Evolutionary conservation across 805 yeast genomes (phyloP).

Genomic region (Tetrapisispora fleetii): DNA sequence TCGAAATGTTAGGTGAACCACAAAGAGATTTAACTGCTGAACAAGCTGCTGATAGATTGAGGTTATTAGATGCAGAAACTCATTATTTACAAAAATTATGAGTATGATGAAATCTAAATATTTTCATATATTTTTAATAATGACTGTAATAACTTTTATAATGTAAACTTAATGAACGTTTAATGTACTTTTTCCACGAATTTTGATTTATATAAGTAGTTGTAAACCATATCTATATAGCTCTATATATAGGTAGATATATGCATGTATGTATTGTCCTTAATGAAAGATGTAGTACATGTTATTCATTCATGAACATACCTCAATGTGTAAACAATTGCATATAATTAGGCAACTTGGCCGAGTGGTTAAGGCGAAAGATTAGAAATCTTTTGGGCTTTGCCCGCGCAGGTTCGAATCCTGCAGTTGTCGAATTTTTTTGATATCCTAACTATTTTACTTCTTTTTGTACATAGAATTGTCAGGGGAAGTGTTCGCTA

Average conservation of each 20-base stretch:
- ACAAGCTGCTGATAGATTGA: constrained; percentile 33
- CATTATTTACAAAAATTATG: constrained; percentile 36
- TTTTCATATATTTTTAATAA: not conserved
- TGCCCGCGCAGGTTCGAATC: constrained; percentile 54
- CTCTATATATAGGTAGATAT: no score
- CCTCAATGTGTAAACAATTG: no score
- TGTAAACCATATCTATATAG: no score
- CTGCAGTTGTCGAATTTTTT: constrained; percentile 47
- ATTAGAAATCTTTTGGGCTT: constrained; percentile 45
- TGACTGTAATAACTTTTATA: not conserved
- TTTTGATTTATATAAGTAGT: no score
- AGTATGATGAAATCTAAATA: not conserved
- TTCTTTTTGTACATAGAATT: not conserved
- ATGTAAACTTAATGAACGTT: no score
- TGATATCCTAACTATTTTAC: constrained; percentile 23
- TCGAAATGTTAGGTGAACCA: constrained; percentile 57
- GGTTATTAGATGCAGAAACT: constrained; percentile 31
- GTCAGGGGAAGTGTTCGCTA: not conserved
- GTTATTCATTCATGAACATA: no score
- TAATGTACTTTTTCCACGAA: no score
- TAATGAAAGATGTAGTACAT: no score
- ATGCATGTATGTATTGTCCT: no score
- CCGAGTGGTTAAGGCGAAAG: constrained; percentile 59
- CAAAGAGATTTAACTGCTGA: constrained; percentile 36
- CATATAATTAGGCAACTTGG: constrained; percentile 33